Conservation (phyloP, 2,329 filamentous ascomycete species). For the Hymenoscyphus fraxineus region DNA sequence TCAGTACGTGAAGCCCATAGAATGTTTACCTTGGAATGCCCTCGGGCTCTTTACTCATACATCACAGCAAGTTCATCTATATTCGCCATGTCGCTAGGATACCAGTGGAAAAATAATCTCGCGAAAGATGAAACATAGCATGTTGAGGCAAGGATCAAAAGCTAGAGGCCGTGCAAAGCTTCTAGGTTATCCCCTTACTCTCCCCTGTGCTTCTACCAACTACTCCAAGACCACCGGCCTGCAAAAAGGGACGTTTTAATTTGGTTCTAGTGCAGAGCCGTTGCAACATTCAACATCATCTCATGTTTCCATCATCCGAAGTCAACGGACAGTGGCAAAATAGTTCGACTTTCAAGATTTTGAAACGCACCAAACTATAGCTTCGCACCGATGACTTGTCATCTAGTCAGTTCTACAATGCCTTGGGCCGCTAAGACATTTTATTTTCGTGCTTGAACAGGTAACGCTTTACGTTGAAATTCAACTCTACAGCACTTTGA, state of each 20-base stretch:
- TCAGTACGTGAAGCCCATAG: neutral
- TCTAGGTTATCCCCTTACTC: neutral
- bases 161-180: neutral
- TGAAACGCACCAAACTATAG: neutral
- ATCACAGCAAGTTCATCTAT: neutral
- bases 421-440: neutral
- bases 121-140: neutral
- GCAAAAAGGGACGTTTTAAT: neutral
- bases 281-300: neutral
- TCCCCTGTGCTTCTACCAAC: neutral
- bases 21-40: neutral
- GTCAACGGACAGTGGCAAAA: neutral
- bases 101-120: neutral
- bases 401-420: conserved; percentile 1
- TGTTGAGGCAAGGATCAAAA: neutral
- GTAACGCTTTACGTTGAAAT: neutral
- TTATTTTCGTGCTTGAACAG: neutral
- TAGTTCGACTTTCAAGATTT: neutral
- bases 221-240: neutral
- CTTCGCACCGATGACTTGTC: neutral
- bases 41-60: neutral
- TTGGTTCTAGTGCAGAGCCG: neutral
- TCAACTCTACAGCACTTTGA: neutral
- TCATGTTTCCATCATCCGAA: neutral
- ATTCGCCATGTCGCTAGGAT: neutral